phyloP scores from a whole-genome alignment of 2,329 filamentous ascomycete species.

The Dendryphion nanum region DNA sequence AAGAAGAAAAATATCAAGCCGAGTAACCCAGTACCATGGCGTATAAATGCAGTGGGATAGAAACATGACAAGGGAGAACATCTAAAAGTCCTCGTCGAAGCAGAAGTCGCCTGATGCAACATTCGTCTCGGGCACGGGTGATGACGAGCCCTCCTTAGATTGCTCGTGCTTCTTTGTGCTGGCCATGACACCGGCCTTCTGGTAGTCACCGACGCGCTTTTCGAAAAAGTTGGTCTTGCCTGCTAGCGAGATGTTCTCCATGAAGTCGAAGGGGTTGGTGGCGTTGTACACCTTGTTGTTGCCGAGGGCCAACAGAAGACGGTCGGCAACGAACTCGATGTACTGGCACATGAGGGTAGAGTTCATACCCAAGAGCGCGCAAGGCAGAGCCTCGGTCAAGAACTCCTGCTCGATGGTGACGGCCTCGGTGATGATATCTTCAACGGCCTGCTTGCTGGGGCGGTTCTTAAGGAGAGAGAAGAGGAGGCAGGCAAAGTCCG shows the following conservation, averaged over 20 bases:
- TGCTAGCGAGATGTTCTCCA: constrained; percentile 98
- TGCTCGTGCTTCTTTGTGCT: constrained; percentile 75
- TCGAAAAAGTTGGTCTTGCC: constrained; percentile 99
- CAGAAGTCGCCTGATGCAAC: constrained; percentile 68
- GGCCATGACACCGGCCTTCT: constrained; percentile 98
- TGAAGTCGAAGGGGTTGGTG: constrained; percentile 98
- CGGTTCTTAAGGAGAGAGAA: constrained; percentile 97
- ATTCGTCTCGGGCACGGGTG: constrained; percentile 45
- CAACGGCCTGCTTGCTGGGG: constrained; percentile 75
- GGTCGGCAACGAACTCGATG: constrained; percentile 98
- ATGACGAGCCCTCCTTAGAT: constrained; percentile 41
- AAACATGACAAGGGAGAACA: constrained; percentile 14
- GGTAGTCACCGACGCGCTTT: constrained; percentile 99
- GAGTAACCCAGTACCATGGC: constrained; percentile 20
- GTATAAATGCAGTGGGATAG: constrained; percentile 12
- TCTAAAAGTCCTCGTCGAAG: constrained; percentile 97
- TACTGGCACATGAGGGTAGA: constrained; percentile 97
- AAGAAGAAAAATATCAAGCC: constrained; percentile 25
- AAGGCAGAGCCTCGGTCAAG: constrained; percentile 90
- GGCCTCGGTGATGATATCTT: constrained; percentile 90
- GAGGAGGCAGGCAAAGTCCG: constrained; percentile 95
- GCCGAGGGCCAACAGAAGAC: constrained; percentile 86
- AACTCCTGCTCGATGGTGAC: constrained; percentile 97
- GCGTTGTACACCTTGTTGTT: constrained; percentile 93
- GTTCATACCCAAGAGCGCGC: constrained; percentile 96